A percentile compares a stretch with the other conserved stretches of the same genome.
phyloP scores from a whole-genome alignment of 139 green algal species.

The Chlamydomonas sp. region DNA sequence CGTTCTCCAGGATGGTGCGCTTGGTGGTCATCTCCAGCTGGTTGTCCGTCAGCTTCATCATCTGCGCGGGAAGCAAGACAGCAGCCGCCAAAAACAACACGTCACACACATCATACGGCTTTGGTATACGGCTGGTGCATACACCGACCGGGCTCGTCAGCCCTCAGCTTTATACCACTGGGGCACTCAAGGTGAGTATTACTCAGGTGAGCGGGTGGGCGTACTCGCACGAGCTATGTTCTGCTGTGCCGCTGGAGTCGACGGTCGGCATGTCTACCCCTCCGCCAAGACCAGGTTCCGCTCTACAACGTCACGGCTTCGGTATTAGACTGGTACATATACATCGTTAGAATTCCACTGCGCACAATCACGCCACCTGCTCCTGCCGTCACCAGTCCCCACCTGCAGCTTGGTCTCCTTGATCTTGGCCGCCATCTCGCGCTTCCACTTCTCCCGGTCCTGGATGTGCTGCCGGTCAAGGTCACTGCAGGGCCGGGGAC shows the following conservation, averaged over 20 bases:
- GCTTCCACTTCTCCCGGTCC: conserved; percentile 84
- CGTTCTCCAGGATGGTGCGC: conserved; percentile 87
- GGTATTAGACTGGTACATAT: too few relatives aligned
- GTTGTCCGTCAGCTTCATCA: conserved; percentile 81
- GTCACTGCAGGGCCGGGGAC: conserved; percentile 54
- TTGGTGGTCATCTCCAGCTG: conserved; percentile 88
- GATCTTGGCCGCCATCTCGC: conserved; percentile 73
- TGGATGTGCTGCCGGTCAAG: conserved; percentile 84
- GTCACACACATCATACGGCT: too few relatives aligned
- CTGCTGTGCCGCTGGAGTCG: too few relatives aligned
- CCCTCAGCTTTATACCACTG: too few relatives aligned
- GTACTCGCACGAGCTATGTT: too few relatives aligned
- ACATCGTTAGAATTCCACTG: background rate
- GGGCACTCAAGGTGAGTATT: too few relatives aligned
- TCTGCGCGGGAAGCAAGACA: conserved; percentile 21
- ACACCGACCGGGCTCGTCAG: too few relatives aligned
- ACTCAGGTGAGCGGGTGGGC: too few relatives aligned
- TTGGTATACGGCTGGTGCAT: too few relatives aligned
- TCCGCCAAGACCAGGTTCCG: too few relatives aligned
- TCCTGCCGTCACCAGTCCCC: conserved; percentile 46
- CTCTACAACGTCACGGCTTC: too few relatives aligned
- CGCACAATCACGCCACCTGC: background rate
- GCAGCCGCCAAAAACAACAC: background rate
- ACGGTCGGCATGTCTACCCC: too few relatives aligned
- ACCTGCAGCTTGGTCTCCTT: conserved; percentile 81